These are phyloP conservation scores for Lipomyces mesembrius DNA, from an alignment of 805 yeast genomes.

Conservation along the genomic window DNA sequence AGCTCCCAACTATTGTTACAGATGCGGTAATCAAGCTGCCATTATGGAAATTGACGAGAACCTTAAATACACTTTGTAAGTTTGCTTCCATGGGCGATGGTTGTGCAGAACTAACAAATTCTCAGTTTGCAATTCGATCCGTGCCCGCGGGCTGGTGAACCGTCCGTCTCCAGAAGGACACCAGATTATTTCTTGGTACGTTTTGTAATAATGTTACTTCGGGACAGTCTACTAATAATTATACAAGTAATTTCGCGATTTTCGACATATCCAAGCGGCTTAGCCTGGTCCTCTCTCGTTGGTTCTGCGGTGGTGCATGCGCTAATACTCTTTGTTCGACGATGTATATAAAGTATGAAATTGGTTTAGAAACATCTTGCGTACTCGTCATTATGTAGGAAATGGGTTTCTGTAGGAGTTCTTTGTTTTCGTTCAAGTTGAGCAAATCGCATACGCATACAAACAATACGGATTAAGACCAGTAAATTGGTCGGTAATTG, in stretches of 20 bases:
- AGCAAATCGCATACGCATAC: slow-evolving; percentile 3
- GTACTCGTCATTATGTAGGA: not conserved
- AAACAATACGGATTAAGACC: not conserved
- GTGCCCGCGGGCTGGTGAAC: slow-evolving; percentile 94
- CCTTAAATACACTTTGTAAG: slow-evolving; percentile 73
- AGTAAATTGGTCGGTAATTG: not conserved
- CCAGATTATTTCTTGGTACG: slow-evolving; percentile 87
- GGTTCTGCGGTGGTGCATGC: not conserved
- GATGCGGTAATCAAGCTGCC: slow-evolving; percentile 97
- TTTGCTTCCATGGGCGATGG: not conserved
- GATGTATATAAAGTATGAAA: slow-evolving; percentile 2
- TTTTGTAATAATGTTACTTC: not conserved
- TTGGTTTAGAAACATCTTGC: slow-evolving; percentile 1
- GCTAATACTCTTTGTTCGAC: slow-evolving; percentile 2
- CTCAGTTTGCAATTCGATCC: slow-evolving; percentile 81
- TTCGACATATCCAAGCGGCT: not conserved
- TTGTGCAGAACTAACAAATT: slow-evolving; percentile 7
- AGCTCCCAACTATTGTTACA: slow-evolving; percentile 97
- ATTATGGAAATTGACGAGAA: slow-evolving; percentile 81
- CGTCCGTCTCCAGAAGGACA: slow-evolving; percentile 89
- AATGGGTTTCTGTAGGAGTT: slow-evolving; percentile 3
- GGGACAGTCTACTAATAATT: not conserved
- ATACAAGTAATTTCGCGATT: not conserved
- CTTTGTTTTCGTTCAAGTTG: not conserved
- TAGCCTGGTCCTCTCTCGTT: not conserved